Percentiles rank a stretch among this genome's conserved stretches.
Evolutionary conservation across 257 asterid species (phyloP).

Genomic region (Solanum piurae): DNA sequence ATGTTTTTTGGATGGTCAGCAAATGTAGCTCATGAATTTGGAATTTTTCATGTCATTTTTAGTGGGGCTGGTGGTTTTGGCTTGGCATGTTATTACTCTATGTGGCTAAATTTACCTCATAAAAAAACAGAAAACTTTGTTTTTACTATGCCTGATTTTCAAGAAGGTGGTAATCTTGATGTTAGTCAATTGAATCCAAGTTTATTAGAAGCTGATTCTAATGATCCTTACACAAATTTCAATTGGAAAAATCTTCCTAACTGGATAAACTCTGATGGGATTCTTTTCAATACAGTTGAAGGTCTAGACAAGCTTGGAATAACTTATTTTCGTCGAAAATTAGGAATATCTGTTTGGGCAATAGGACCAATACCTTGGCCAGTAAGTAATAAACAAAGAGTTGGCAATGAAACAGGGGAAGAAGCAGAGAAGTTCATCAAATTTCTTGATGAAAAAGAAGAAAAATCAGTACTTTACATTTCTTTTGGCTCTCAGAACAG

Average conservation of each 20-base stretch:
- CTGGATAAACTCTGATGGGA: constrained; percentile 14
- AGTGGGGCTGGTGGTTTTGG: constrained; percentile 27
- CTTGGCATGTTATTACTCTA: constrained; percentile 12
- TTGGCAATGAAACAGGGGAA: constrained; percentile 6
- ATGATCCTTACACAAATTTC: constrained; percentile 5
- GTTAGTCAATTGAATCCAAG: neutral
- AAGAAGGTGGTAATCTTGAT: neutral
- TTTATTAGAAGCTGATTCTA: neutral
- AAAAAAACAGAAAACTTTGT: neutral
- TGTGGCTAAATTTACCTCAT: constrained; percentile 19
- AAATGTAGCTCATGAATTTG: constrained; percentile 18
- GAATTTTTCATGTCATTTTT: constrained; percentile 15
- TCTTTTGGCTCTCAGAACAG: constrained; percentile 35
- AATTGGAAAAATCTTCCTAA: neutral
- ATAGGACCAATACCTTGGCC: constrained; percentile 18
- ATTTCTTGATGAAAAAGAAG: constrained; percentile 22
- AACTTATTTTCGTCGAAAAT: constrained; percentile 11
- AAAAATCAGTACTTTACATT: constrained; percentile 23
- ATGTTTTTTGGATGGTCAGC: constrained; percentile 29
- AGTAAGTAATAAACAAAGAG: constrained; percentile 1
- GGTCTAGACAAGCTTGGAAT: constrained; percentile 17
- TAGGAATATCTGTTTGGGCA: constrained; percentile 11
- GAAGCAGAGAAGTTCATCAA: constrained; percentile 7
- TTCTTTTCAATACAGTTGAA: constrained; percentile 28
- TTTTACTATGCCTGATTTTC: constrained; percentile 19